A percentile compares a stretch with the other conserved stretches of the same genome.
Conservation (phyloP, 768 basidiomycete species). For the Kwoniella botswanensis region DNA sequence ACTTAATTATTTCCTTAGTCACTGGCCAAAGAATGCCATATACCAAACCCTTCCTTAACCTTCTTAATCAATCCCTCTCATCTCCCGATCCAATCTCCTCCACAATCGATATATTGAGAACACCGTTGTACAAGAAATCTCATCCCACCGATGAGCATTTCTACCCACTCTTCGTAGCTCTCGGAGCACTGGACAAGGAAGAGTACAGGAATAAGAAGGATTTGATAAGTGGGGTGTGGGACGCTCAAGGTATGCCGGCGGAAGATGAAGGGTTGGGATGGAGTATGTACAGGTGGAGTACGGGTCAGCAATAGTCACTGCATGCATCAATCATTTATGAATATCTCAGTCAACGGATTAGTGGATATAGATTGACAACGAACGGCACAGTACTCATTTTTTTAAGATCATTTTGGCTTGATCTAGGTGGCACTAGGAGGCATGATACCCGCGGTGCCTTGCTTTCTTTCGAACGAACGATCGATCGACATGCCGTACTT, state of each 20-base stretch:
- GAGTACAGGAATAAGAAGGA: conserved; percentile 27
- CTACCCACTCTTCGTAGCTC: conserved; percentile 76
- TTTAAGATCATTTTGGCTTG: too few relatives aligned
- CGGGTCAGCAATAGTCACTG: too few relatives aligned
- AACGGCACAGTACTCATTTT: too few relatives aligned
- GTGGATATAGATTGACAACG: too few relatives aligned
- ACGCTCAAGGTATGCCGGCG: conserved; percentile 7
- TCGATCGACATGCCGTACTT: too few relatives aligned
- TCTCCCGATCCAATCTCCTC: conserved; percentile 25
- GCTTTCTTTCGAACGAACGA: too few relatives aligned
- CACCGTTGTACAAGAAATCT: conserved; percentile 68
- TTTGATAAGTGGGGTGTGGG: conserved; percentile 32
- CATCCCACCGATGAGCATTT: conserved; percentile 84
- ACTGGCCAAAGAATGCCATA: conserved; percentile 32
- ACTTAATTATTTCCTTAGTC: conserved; percentile 5
- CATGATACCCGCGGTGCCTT: too few relatives aligned
- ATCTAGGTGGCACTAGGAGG: too few relatives aligned
- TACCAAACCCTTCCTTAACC: conserved; percentile 34
- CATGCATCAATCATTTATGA: too few relatives aligned
- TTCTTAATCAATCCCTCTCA: conserved; percentile 20
- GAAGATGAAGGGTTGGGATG: conserved; percentile 42
- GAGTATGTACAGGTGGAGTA: conserved; percentile 46
- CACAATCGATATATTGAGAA: conserved; percentile 61
- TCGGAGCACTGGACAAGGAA: conserved; percentile 71
- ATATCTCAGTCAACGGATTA: too few relatives aligned